Percentiles rank a stretch among this genome's conserved stretches.
phyloP scores from a whole-genome alignment of 2,329 filamentous ascomycete genomes.

The Nemania sp. region DNA sequence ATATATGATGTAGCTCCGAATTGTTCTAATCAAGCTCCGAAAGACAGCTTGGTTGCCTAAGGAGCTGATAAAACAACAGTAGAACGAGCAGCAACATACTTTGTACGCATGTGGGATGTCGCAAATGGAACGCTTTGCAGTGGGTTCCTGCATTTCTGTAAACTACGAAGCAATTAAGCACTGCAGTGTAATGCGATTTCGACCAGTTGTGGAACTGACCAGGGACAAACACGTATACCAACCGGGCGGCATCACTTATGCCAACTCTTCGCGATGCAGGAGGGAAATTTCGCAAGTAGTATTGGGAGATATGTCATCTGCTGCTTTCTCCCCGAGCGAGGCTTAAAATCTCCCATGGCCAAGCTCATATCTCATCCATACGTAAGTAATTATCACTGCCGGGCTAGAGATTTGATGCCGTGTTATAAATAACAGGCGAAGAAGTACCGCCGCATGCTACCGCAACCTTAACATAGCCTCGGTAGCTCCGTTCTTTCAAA shows the following conservation, averaged over 20 bases:
- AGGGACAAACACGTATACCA: neutral
- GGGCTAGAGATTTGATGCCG: neutral
- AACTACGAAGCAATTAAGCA: neutral
- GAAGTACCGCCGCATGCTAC: neutral
- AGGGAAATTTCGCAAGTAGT: neutral
- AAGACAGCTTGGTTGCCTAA: too few species aligned
- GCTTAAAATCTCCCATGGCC: too few species aligned
- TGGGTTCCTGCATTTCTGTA: too few species aligned
- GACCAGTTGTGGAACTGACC: neutral
- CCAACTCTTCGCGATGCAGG: neutral
- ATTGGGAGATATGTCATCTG: neutral
- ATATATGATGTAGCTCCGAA: too few species aligned
- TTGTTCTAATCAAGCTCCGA: too few species aligned
- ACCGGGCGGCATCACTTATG: neutral
- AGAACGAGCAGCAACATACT: too few species aligned
- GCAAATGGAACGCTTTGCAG: too few species aligned
- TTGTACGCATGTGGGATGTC: too few species aligned
- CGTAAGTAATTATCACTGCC: neutral
- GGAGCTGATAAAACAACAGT: too few species aligned
- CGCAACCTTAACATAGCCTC: neutral
- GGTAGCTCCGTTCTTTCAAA: conserved; percentile 6
- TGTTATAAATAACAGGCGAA: neutral
- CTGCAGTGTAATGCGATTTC: neutral
- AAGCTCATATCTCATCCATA: neutral
- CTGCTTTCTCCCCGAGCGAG: too few species aligned